Percentiles rank a stretch among this genome's conserved stretches.
Evolutionary conservation across 2,329 filamentous ascomycete species (phyloP).

Genomic region (Microdochium trichocladiopsis): DNA sequence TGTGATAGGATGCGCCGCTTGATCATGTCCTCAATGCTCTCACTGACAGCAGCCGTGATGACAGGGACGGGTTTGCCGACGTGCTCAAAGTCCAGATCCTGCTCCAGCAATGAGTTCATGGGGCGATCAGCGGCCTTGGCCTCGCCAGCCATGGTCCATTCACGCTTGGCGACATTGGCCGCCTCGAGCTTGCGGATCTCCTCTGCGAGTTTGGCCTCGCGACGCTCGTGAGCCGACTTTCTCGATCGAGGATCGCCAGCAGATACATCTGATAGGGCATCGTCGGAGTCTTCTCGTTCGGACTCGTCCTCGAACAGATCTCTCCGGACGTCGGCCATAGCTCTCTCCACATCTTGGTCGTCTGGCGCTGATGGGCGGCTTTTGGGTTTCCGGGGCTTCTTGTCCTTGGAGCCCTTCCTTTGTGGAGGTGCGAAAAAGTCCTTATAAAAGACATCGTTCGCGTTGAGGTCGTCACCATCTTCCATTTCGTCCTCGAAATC

Average conservation of each 20-base stretch:
- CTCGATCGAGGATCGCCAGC: constrained; percentile 65
- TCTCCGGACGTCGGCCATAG: constrained; percentile 79
- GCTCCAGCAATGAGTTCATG: constrained; percentile 84
- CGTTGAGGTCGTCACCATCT: constrained; percentile 54
- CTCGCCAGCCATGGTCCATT: constrained; percentile 88
- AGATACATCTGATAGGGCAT: constrained; percentile 58
- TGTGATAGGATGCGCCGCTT: constrained; percentile 85
- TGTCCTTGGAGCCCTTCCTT: constrained; percentile 57
- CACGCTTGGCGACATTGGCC: constrained; percentile 79
- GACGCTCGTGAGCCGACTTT: constrained; percentile 77
- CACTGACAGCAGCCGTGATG: constrained; percentile 84
- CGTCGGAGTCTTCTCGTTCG: constrained; percentile 57
- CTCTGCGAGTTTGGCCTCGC: constrained; percentile 76
- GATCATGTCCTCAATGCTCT: constrained; percentile 88
- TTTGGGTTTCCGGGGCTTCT: constrained; percentile 32
- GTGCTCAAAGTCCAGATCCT: constrained; percentile 94
- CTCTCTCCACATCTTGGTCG: constrained; percentile 66
- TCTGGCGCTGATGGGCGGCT: constrained; percentile 34
- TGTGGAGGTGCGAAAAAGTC: constrained; percentile 90
- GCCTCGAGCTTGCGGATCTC: constrained; percentile 90
- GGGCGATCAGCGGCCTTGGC: constrained; percentile 76
- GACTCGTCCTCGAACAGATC: constrained; percentile 82
- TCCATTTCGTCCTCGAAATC: constrained; percentile 48
- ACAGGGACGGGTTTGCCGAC: constrained; percentile 91
- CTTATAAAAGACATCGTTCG: constrained; percentile 83